These are phyloP conservation scores for Cenococcum geophilum DNA, from an alignment of 495 filamentous ascomycete genomes.

Conservation along the genomic window DNA sequence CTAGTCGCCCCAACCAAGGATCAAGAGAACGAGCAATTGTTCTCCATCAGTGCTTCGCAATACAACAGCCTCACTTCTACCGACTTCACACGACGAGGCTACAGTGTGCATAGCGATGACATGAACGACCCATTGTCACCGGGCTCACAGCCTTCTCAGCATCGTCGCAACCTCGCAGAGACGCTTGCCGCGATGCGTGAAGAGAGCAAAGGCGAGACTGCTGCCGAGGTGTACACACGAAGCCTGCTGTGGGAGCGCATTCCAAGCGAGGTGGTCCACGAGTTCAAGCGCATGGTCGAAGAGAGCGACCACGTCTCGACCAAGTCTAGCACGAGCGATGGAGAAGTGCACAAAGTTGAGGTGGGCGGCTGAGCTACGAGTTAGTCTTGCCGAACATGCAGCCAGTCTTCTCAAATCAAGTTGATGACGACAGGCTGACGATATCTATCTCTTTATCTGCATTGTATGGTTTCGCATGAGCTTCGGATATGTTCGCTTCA, in stretches of 20 bases:
- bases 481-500: slow-evolving; percentile 9
- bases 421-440: background rate
- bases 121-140: slow-evolving; percentile 35
- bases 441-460: slow-evolving; percentile 12
- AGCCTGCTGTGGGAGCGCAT: slow-evolving; percentile 93
- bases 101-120: slow-evolving; percentile 45
- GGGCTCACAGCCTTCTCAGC: slow-evolving; percentile 19
- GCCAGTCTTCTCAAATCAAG: background rate
- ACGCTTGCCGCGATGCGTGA: slow-evolving; percentile 73
- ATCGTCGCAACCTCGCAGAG: slow-evolving; percentile 70
- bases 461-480: slow-evolving; percentile 19
- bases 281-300: slow-evolving; percentile 82
- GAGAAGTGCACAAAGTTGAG: slow-evolving; percentile 18
- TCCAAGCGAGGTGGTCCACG: slow-evolving; percentile 81
- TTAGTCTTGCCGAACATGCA: background rate
- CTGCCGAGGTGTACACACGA: slow-evolving; percentile 83
- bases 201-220: slow-evolving; percentile 54
- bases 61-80: slow-evolving; percentile 79
- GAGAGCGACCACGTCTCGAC: slow-evolving; percentile 26
- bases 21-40: slow-evolving; percentile 84
- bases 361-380: slow-evolving; percentile 13
- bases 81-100: slow-evolving; percentile 53
- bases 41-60: slow-evolving; percentile 76
- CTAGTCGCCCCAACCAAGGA: slow-evolving; percentile 72
- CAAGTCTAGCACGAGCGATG: slow-evolving; percentile 22